These are phyloP conservation scores for Conoideocrella luteorostrata DNA, from an alignment of 2,329 filamentous ascomycete genomes.

Conservation along the genomic window DNA sequence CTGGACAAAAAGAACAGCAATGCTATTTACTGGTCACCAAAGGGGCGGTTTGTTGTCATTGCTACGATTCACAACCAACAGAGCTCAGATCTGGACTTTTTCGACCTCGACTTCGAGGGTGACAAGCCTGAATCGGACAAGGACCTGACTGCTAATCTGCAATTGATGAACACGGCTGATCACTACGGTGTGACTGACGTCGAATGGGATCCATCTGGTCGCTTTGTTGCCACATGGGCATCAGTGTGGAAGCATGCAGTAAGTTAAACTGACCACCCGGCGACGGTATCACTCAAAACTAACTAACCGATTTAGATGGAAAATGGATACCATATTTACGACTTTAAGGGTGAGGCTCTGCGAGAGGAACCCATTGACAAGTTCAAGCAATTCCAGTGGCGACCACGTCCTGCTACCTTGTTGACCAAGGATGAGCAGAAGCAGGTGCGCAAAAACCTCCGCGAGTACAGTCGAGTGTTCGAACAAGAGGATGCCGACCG, in stretches of 20 bases:
- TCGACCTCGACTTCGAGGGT: constrained; percentile 94
- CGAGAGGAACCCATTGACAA: constrained; percentile 90
- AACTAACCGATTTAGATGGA: constrained; percentile 65
- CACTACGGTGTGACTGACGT: constrained; percentile 98
- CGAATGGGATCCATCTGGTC: constrained; percentile 95
- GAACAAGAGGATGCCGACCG: constrained; percentile 93
- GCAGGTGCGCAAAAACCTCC: constrained; percentile 93
- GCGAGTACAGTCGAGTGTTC: constrained; percentile 91
- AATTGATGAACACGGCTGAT: constrained; percentile 87
- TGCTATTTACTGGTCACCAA: constrained; percentile 97
- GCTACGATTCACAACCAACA: constrained; percentile 90
- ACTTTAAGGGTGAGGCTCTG: constrained; percentile 85
- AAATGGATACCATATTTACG: constrained; percentile 97
- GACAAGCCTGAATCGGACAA: constrained; percentile 92
- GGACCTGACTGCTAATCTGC: constrained; percentile 88
- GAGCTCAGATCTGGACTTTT: constrained; percentile 95
- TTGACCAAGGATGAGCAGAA: constrained; percentile 97
- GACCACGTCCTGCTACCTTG: constrained; percentile 83
- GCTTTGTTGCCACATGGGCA: constrained; percentile 89
- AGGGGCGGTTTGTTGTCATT: constrained; percentile 89
- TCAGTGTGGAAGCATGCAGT: constrained; percentile 94
- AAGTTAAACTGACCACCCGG: too few relatives aligned
- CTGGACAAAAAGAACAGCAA: constrained; percentile 99
- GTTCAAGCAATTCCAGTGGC: constrained; percentile 97
- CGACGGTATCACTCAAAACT: neutral